Evolutionary conservation across 2,329 filamentous ascomycete genomes (phyloP).

Genomic region (Penicillium verrucosum): DNA sequence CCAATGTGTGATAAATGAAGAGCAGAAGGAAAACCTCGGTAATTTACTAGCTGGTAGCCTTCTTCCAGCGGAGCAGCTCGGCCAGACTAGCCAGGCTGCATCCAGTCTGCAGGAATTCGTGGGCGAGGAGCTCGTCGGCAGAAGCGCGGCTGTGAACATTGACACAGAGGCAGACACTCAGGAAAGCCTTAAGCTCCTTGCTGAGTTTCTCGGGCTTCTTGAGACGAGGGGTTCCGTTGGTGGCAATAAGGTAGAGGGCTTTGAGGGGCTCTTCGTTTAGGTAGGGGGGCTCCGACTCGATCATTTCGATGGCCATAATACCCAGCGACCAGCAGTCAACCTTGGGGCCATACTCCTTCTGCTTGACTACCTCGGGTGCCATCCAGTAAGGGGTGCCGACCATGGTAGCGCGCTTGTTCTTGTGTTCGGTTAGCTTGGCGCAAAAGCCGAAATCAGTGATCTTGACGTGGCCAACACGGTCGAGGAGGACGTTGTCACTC

Average conservation of each 20-base stretch:
- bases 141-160: conserved; percentile 93
- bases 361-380: conserved; percentile 98
- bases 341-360: conserved; percentile 97
- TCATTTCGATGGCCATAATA: conserved; percentile 99
- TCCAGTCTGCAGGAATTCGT: conserved; percentile 92
- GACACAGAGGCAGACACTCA: conserved; percentile 93
- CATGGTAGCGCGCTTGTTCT: conserved; percentile 97
- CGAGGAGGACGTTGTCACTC: conserved; percentile 94
- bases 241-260: conserved; percentile 94
- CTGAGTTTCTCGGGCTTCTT: conserved; percentile 98
- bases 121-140: conserved; percentile 80
- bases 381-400: conserved; percentile 99
- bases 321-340: conserved; percentile 98
- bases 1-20: conserved; percentile 18
- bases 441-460: conserved; percentile 99
- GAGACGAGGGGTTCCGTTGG: conserved; percentile 90
- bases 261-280: conserved; percentile 97
- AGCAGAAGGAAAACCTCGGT: background rate
- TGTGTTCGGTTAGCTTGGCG: conserved; percentile 94
- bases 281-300: conserved; percentile 96
- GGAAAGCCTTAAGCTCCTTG: conserved; percentile 95
- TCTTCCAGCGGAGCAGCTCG: conserved; percentile 72
- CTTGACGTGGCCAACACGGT: conserved; percentile 93
- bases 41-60: conserved; percentile 40
- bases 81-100: conserved; percentile 79